Percentiles rank a stretch among this genome's conserved stretches.
phyloP scores from a whole-genome alignment of 495 filamentous ascomycete genomes.

The Podospora anserina region DNA sequence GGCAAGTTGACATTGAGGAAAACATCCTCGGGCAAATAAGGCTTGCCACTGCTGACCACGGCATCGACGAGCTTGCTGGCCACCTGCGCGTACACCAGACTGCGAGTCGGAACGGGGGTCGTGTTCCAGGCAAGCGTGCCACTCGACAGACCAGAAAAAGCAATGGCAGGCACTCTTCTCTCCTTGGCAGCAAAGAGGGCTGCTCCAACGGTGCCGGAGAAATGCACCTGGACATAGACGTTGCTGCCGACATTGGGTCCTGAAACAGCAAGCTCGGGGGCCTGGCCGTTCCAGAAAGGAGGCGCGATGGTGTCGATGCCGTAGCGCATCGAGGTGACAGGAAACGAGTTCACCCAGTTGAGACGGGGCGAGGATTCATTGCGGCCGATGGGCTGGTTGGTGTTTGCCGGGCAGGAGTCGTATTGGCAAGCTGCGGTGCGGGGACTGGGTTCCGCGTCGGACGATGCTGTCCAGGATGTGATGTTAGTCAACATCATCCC shows the following conservation, averaged over 20 bases:
- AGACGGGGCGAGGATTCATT: slow-evolving; percentile 56
- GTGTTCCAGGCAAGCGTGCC: slow-evolving; percentile 52
- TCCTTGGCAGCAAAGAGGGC: slow-evolving; percentile 55
- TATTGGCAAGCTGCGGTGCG: slow-evolving; percentile 53
- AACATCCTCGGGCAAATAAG: slow-evolving; percentile 55
- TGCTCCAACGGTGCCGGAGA: slow-evolving; percentile 64
- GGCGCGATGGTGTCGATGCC: slow-evolving; percentile 57
- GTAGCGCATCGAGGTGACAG: slow-evolving; percentile 61
- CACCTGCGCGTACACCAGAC: slow-evolving; percentile 58
- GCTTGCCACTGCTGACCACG: slow-evolving; percentile 52
- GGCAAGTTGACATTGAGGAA: slow-evolving; percentile 70
- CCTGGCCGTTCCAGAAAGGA: slow-evolving; percentile 46
- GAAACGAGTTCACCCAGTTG: slow-evolving; percentile 69
- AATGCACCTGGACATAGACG: slow-evolving; percentile 47
- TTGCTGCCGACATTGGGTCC: slow-evolving; percentile 65
- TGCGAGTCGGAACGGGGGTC: slow-evolving; percentile 46
- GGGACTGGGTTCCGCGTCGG: slow-evolving; percentile 44
- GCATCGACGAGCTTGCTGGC: slow-evolving; percentile 54
- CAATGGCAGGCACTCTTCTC: slow-evolving; percentile 57
- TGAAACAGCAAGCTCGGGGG: slow-evolving; percentile 58
- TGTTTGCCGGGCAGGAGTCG: slow-evolving; percentile 53
- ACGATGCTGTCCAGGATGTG: slow-evolving; percentile 43
- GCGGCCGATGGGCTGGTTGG: slow-evolving; percentile 50
- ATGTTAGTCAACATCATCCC: background rate
- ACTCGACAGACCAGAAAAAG: slow-evolving; percentile 56